Conservation (phyloP, 169 alveolate genomes). For the Plasmodium blacklocki region DNA sequence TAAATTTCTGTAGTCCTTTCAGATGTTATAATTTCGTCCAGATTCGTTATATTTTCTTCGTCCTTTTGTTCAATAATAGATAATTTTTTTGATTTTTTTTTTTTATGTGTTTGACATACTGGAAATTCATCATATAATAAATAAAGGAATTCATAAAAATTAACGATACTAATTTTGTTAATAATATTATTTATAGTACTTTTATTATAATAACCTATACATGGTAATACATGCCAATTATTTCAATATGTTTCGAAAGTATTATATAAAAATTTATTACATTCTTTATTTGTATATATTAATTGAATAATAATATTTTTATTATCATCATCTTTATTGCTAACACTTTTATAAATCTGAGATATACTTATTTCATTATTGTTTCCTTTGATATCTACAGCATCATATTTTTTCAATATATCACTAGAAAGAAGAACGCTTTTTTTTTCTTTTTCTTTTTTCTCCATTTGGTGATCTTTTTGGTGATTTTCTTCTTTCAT, state of each 20-base stretch:
- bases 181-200: neutral
- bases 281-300: constrained; percentile 40
- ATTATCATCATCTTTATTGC: constrained; percentile 3
- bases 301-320: constrained; percentile 24
- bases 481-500: constrained; percentile 1
- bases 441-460: constrained; percentile 20
- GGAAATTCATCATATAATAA: constrained; percentile 28
- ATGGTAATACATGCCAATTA: constrained; percentile 36
- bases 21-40: neutral
- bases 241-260: constrained; percentile 15
- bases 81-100: too few relatives aligned
- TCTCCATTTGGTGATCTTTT: neutral
- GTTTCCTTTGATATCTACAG: constrained; percentile 9
- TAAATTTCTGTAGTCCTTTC: neutral
- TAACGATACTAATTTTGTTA: constrained; percentile 14
- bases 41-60: neutral
- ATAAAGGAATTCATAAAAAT: constrained; percentile 37
- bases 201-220: constrained; percentile 30
- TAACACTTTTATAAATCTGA: constrained; percentile 24
- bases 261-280: constrained; percentile 43
- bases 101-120: constrained; percentile 2
- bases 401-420: constrained; percentile 29
- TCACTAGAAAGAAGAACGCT: neutral
- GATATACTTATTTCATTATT: constrained; percentile 4
- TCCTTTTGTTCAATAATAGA: too few relatives aligned